Conservation (phyloP, 2,329 filamentous ascomycete species). For the Colletotrichum falcatum region DNA sequence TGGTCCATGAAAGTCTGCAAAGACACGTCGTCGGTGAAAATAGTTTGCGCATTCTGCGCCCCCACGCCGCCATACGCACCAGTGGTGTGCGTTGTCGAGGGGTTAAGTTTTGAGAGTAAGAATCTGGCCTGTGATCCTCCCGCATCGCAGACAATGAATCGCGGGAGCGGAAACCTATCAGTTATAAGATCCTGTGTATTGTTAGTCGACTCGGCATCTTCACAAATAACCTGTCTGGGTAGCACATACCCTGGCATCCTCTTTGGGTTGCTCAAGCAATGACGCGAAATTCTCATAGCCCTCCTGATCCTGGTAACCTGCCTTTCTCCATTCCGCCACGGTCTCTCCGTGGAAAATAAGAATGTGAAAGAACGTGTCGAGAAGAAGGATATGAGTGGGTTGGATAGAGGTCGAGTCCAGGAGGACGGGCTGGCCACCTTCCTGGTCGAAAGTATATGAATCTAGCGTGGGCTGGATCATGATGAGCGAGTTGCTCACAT, state of each 20-base stretch:
- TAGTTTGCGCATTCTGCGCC: conserved; percentile 90
- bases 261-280: conserved; percentile 92
- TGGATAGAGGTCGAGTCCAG: conserved; percentile 97
- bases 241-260: conserved; percentile 86
- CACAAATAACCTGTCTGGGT: not conserved
- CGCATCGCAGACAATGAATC: conserved; percentile 99
- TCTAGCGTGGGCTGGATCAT: conserved; percentile 99
- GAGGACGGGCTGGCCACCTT: conserved; percentile 91
- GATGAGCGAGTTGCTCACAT: conserved; percentile 94
- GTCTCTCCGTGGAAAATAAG: conserved; percentile 99
- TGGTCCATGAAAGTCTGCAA: conserved; percentile 99
- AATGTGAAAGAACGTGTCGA: conserved; percentile 99
- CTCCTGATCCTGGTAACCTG: conserved; percentile 97
- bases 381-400: conserved; percentile 89
- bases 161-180: conserved; percentile 96
- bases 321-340: conserved; percentile 97
- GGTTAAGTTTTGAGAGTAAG: conserved; percentile 95
- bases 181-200: conserved; percentile 85
- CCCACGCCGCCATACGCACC: conserved; percentile 91
- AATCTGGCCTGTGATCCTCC: conserved; percentile 87
- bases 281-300: conserved; percentile 96
- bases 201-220: conserved; percentile 38
- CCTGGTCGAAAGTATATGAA: conserved; percentile 96
- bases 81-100: conserved; percentile 94
- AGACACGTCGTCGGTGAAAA: conserved; percentile 98